These are phyloP conservation scores for Phytopythium montanum DNA, from an alignment of 352 stramenopile species.

Conservation along the genomic window DNA sequence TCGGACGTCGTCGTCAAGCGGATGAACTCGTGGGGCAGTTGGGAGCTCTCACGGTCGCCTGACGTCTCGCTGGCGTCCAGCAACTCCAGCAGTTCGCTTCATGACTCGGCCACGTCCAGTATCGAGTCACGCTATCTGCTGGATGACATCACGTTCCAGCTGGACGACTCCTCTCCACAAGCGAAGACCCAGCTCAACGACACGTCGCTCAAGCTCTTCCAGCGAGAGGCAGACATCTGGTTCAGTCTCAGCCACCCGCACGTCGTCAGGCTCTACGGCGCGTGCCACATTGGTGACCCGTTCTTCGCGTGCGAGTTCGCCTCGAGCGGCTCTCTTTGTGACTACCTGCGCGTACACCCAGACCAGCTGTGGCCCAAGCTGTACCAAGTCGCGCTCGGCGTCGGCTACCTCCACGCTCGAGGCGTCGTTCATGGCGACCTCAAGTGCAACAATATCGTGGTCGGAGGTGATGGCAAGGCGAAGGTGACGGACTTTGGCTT, in stretches of 20 bases:
- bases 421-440: slow-evolving; percentile 30
- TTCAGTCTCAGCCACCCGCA: not conserved
- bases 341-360: slow-evolving; percentile 1
- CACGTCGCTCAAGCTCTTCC: not conserved
- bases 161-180: no score
- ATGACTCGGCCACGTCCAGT: no score
- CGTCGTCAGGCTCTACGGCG: not conserved
- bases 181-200: no score
- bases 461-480: slow-evolving; percentile 16
- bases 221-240: not conserved
- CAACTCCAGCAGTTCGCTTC: no score
- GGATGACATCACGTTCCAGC: no score
- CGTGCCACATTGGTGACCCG: not conserved
- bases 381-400: slow-evolving; percentile 19
- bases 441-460: slow-evolving; percentile 6
- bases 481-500: slow-evolving; percentile 29
- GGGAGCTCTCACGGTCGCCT: no score
- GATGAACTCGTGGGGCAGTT: no score
- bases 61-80: no score
- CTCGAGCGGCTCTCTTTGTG: not conserved
- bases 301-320: not conserved
- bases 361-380: slow-evolving; percentile 24
- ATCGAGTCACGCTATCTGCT: no score
- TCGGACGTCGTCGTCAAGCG: slow-evolving; percentile 13
- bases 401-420: slow-evolving; percentile 27